A percentile compares a stretch with the other conserved stretches of the same genome.
Conservation (phyloP, 2,329 filamentous ascomycete genomes). For the Neocucurbitaria cava region DNA sequence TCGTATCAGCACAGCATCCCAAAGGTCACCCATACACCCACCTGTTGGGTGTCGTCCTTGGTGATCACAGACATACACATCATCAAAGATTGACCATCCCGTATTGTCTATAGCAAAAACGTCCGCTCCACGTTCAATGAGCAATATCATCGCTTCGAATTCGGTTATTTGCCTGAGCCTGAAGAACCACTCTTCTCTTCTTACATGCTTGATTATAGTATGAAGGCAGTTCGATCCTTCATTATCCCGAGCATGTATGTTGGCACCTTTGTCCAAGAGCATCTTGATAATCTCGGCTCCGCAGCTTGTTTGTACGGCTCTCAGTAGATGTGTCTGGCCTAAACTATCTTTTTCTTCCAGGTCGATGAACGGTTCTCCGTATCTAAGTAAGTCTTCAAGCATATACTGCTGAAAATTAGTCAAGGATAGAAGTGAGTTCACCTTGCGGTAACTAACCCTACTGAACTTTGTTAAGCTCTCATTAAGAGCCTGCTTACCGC, state of each 20-base stretch:
- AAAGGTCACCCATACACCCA: conserved; percentile 3
- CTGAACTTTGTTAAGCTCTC: not conserved
- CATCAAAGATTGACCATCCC: conserved; percentile 3
- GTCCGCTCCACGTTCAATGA: conserved; percentile 6
- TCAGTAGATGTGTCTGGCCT: not conserved
- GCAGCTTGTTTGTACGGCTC: not conserved
- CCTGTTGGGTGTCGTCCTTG: no score
- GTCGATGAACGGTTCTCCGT: not conserved
- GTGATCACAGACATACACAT: not conserved
- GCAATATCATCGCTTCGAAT: not conserved
- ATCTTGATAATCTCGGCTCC: not conserved
- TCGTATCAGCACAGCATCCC: conserved; percentile 4
- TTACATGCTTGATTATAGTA: not conserved
- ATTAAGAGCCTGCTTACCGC: not conserved
- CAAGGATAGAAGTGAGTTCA: not conserved
- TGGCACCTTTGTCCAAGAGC: conserved; percentile 1
- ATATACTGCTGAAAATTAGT: not conserved
- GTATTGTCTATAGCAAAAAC: not conserved
- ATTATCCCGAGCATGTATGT: conserved; percentile 5
- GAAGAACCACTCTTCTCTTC: no score
- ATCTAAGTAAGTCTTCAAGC: not conserved
- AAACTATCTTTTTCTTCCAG: not conserved
- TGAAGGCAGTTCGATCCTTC: conserved; percentile 3
- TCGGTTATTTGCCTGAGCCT: no score
- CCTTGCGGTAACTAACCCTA: not conserved